Evolutionary conservation across 2,329 filamentous ascomycete genomes (phyloP).

Genomic region (Parastagonospora nodorum): DNA sequence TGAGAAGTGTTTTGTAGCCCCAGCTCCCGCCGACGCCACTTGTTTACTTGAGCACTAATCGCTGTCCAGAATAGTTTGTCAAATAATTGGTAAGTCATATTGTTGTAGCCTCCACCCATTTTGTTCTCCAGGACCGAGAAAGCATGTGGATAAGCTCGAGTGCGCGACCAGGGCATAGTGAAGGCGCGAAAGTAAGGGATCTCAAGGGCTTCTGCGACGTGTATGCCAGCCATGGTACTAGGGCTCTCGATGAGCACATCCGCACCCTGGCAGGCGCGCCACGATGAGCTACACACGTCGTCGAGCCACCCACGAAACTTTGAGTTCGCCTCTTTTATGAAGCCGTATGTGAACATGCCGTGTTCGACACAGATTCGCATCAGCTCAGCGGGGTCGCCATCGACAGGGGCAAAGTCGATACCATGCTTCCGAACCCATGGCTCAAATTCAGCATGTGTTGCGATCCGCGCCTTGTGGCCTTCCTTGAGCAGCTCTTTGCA

Average conservation of each 20-base stretch:
- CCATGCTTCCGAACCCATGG: constrained; percentile 90
- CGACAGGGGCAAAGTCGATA: constrained; percentile 87
- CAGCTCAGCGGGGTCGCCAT: constrained; percentile 88
- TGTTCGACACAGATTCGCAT: constrained; percentile 97
- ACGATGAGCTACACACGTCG: constrained; percentile 80
- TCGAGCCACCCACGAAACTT: constrained; percentile 93
- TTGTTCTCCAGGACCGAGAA: constrained; percentile 93
- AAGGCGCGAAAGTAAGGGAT: constrained; percentile 98
- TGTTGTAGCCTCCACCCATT: constrained; percentile 94
- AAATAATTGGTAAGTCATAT: constrained; percentile 93
- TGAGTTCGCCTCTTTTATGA: constrained; percentile 77
- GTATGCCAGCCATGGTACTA: constrained; percentile 95
- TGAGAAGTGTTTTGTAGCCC: constrained; percentile 79
- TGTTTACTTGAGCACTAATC: constrained; percentile 87
- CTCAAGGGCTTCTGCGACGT: constrained; percentile 89
- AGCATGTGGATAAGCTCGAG: constrained; percentile 92
- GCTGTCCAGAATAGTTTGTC: constrained; percentile 97
- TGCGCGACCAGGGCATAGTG: constrained; percentile 98
- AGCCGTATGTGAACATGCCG: constrained; percentile 93
- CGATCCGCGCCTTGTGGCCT: constrained; percentile 84
- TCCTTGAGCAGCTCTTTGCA: constrained; percentile 89
- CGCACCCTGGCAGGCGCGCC: constrained; percentile 80
- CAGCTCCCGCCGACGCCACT: constrained; percentile 83
- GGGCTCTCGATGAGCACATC: constrained; percentile 95
- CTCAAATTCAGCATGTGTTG: constrained; percentile 89